A percentile compares a stretch with the other conserved stretches of the same genome.
These are phyloP conservation scores for Mucor racemosus DNA, from an alignment of 371 early-diverging fungal species.

Conservation along the genomic window DNA sequence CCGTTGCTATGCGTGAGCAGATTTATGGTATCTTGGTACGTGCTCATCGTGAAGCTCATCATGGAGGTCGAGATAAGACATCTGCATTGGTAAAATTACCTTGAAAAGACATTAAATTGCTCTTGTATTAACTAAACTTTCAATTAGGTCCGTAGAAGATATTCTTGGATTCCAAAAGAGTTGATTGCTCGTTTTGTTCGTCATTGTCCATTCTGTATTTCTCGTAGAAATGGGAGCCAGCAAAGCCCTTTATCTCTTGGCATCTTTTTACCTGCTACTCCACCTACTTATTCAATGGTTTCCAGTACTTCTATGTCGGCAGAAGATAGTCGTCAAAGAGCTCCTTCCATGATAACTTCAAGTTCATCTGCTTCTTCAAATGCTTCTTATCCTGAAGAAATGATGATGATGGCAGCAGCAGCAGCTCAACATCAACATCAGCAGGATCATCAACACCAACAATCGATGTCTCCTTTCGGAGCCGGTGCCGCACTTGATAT, in stretches of 20 bases:
- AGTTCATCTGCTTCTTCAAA: conserved; percentile 21
- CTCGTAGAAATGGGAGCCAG: conserved; percentile 48
- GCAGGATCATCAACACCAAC: conserved; percentile 5
- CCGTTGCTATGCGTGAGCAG: conserved; percentile 63
- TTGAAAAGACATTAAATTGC: too few relatives aligned
- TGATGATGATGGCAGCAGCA: conserved; percentile 23
- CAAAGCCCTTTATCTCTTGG: conserved; percentile 34
- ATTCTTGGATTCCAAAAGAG: conserved; percentile 60
- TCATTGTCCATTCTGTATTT: conserved; percentile 55
- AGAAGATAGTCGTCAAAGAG: conserved; percentile 15
- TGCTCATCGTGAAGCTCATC: conserved; percentile 64
- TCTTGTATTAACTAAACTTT: neutral
- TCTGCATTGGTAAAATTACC: conserved; percentile 57
- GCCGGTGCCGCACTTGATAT: conserved; percentile 14
- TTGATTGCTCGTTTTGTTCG: conserved; percentile 57
- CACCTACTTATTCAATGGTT: conserved; percentile 34
- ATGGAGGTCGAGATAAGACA: conserved; percentile 68
- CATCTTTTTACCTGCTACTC: conserved; percentile 36
- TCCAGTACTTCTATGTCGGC: conserved; percentile 4
- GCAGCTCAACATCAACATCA: conserved; percentile 13
- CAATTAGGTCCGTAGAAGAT: conserved; percentile 35
- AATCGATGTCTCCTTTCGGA: conserved; percentile 17
- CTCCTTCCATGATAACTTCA: conserved; percentile 26
- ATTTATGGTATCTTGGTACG: conserved; percentile 62
- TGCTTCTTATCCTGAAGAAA: conserved; percentile 24